Conservation (phyloP, 1,284 basidiomycete genomes). For the Apiotrichum sp. region DNA sequence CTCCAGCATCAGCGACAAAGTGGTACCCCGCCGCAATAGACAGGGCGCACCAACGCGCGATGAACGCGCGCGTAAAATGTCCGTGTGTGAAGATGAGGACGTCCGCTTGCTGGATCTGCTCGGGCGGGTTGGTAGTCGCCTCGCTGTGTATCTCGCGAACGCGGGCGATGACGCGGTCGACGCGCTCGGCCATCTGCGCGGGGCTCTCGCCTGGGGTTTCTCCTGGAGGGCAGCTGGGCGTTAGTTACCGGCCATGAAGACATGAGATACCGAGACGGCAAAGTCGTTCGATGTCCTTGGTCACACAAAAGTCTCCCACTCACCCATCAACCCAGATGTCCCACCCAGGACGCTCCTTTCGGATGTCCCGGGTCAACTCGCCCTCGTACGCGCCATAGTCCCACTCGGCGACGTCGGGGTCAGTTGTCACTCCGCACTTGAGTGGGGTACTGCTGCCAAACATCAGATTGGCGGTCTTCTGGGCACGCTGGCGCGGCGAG, state of each 20-base stretch:
- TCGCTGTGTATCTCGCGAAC: conserved; percentile 68
- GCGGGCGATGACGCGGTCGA: conserved; percentile 68
- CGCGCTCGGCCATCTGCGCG: conserved; percentile 67
- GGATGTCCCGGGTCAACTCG: conserved; percentile 65
- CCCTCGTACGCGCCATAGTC: conserved; percentile 90
- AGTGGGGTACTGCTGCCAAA: conserved; percentile 36
- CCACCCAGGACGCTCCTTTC: conserved; percentile 62
- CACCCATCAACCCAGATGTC: conserved; percentile 76
- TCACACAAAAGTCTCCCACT: conserved; percentile 55
- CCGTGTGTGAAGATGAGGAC: conserved; percentile 54
- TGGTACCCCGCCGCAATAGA: conserved; percentile 46
- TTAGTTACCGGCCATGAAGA: too few species aligned
- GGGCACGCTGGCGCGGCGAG: conserved; percentile 77
- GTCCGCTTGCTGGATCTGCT: conserved; percentile 36
- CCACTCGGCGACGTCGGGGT: conserved; percentile 58
- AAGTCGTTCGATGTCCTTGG: too few species aligned
- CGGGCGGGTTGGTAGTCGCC: conserved; percentile 38
- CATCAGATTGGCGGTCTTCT: conserved; percentile 72
- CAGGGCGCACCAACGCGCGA: conserved; percentile 50
- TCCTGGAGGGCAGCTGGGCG: conserved; percentile 61
- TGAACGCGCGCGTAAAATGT: conserved; percentile 77
- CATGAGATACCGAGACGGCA: too few species aligned
- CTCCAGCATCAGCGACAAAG: conserved; percentile 45
- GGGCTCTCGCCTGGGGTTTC: conserved; percentile 67
- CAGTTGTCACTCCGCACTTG: conserved; percentile 32